Base-by-base conservation (phyloP, 495 filamentous ascomycete genomes). In the Pseudotulostoma volvatum region DNA sequence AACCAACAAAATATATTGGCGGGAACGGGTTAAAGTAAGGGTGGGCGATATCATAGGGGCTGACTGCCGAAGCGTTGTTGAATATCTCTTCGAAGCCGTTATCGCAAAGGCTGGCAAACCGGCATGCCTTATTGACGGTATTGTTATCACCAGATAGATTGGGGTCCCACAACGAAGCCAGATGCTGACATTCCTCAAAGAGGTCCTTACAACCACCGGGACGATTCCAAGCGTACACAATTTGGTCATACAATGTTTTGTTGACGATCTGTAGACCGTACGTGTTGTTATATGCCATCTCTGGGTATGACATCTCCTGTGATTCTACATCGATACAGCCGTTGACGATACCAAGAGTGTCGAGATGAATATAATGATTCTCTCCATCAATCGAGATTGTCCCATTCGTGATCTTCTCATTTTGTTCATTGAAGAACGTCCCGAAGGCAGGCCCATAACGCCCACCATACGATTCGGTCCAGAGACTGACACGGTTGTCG, bases 281-380 rank as follows among this genome's bases (percentile, higher is more conserved):
- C 3, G 80, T 79, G 48, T 90, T 93, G 55, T 77, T 75, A 34
- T 73, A 65, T 9, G 77, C 77, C 54, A 83, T 76, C 11, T 66
- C 52, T 1, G 78, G 70, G 46, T 85, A 88, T 34, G 59, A 70
- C 1, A 73, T 69, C 8, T 60, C 67, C 57, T 88, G 80, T 7
- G 76, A 66, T n/a, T 74, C 49, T 35, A 74, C 67, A 54, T 92
- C 83, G 35, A 88, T 64, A 44, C 84, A 86, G 28, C 79, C 82
- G 51, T 88, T 86, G 35, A 84, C 60, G 30, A 71, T 64, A 0
- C 63, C 55, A 8, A 71, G 41, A 0, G 67, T 70, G 36, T 70
- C 64, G 7, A 71, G 49, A 33, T 68, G 57, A 20, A 71, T 68
- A 18, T 53, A 53, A 38, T 58, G 55, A 1, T 54, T 48, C 11